These are phyloP conservation scores for Reutealis trisperma DNA, from an alignment of 345 rosid species.

Conservation along the genomic window DNA sequence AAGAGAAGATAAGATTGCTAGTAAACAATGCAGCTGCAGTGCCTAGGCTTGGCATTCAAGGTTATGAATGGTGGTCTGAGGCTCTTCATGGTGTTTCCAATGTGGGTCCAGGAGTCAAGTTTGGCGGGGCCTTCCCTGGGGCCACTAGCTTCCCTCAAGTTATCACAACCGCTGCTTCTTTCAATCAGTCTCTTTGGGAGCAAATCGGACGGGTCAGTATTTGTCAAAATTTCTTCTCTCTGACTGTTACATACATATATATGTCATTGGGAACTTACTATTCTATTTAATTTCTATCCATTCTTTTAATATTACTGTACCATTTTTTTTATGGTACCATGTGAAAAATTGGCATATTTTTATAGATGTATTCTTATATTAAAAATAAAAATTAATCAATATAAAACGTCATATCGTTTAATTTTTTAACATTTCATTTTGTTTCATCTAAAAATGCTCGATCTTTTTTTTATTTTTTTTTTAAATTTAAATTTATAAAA, in stretches of 20 bases:
- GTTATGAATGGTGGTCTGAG: conserved; percentile 45
- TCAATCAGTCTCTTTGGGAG: conserved; percentile 34
- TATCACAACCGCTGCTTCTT: conserved; percentile 38
- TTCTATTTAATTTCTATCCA: too few species aligned
- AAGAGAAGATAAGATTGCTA: conserved; percentile 29
- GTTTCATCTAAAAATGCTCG: too few species aligned
- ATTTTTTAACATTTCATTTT: too few species aligned
- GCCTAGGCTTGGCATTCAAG: conserved; percentile 37
- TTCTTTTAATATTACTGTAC: neutral
- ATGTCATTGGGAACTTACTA: too few species aligned
- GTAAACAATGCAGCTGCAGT: conserved; percentile 35
- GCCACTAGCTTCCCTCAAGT: conserved; percentile 43
- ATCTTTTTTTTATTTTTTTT: neutral
- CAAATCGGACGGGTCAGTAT: conserved; percentile 37
- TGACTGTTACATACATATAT: too few species aligned
- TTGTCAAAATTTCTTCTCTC: too few species aligned
- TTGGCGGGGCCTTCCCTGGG: conserved; percentile 30
- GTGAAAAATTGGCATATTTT: too few species aligned
- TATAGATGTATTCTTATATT: too few species aligned
- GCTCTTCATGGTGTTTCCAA: conserved; percentile 41
- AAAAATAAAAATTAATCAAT: too few species aligned
- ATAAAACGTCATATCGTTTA: too few species aligned
- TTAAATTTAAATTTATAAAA: too few species aligned
- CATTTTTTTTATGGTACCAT: too few species aligned
- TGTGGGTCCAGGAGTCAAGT: conserved; percentile 32